These are phyloP conservation scores for Miscanthus sacchariflorus DNA, from an alignment of 202 grass and related monocot genomes.

Conservation along the genomic window DNA sequence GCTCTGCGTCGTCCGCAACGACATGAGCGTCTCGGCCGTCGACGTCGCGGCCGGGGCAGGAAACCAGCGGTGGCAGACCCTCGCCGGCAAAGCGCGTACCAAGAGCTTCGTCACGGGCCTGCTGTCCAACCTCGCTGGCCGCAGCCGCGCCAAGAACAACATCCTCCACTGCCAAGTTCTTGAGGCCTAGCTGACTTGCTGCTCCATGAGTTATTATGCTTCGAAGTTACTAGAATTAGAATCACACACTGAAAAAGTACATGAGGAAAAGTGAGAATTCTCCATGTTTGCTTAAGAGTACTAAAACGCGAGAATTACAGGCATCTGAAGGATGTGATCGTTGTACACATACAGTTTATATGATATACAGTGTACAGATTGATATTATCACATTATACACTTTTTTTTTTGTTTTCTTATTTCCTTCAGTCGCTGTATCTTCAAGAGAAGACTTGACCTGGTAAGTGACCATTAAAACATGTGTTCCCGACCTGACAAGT, in stretches of 20 bases:
- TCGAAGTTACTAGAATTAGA: background rate
- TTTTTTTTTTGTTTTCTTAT: background rate
- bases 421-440: background rate
- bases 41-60: slow-evolving; percentile 44
- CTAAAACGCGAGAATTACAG: background rate
- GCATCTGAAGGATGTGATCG: background rate
- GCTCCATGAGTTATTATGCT: background rate
- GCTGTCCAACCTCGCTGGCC: slow-evolving; percentile 62
- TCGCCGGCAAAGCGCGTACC: slow-evolving; percentile 56
- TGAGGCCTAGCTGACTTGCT: slow-evolving; percentile 47
- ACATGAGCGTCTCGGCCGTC: slow-evolving; percentile 76
- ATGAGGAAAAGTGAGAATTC: background rate
- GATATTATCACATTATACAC: background rate
- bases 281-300: background rate
- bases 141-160: slow-evolving; percentile 52
- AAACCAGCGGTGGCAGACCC: slow-evolving; percentile 58
- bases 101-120: slow-evolving; percentile 72
- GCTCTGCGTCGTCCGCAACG: slow-evolving; percentile 79
- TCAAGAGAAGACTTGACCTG: slow-evolving; percentile 17
- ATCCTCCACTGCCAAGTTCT: slow-evolving; percentile 91
- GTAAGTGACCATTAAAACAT: background rate
- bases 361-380: background rate
- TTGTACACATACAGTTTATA: slow-evolving; percentile 16
- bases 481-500: background rate
- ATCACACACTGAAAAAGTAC: background rate